Conservation (phyloP, 2,329 filamentous ascomycete genomes). For the Biscogniauxia sp. region DNA sequence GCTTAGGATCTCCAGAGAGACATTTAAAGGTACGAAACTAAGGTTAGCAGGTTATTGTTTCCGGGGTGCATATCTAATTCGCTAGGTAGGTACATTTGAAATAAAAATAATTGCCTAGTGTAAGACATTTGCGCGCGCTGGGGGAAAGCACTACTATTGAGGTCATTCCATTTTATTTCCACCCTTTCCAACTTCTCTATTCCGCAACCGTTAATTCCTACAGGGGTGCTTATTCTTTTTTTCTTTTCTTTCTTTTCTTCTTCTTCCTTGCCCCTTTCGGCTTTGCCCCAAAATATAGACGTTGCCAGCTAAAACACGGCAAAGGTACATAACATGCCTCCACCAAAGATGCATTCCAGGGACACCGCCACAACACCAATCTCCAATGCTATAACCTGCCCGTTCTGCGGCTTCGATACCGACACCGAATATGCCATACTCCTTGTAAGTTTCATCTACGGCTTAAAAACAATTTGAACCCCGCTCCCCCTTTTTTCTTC, state of each 20-base stretch:
- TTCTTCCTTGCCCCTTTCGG: too few species aligned
- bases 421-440: constrained; percentile 36
- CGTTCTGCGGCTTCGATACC: constrained; percentile 38
- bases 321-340: not conserved
- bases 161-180: not conserved
- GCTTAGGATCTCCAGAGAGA: too few species aligned
- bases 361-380: constrained; percentile 9
- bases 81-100: too few species aligned
- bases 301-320: not conserved
- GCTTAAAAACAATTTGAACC: not conserved
- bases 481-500: not conserved
- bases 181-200: not conserved
- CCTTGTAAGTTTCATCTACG: constrained; percentile 29
- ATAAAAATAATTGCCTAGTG: too few species aligned
- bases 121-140: not conserved
- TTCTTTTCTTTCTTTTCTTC: not conserved
- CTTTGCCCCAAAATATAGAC: too few species aligned
- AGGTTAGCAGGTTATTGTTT: too few species aligned
- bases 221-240: not conserved
- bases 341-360: not conserved
- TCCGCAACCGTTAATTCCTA: not conserved
- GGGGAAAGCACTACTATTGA: not conserved
- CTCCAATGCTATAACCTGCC: constrained; percentile 29
- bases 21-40: too few species aligned
- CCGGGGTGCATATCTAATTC: too few species aligned